These are phyloP conservation scores for Aspergillus oerlinghausenensis DNA, from an alignment of 2,329 filamentous ascomycete genomes.

Conservation along the genomic window DNA sequence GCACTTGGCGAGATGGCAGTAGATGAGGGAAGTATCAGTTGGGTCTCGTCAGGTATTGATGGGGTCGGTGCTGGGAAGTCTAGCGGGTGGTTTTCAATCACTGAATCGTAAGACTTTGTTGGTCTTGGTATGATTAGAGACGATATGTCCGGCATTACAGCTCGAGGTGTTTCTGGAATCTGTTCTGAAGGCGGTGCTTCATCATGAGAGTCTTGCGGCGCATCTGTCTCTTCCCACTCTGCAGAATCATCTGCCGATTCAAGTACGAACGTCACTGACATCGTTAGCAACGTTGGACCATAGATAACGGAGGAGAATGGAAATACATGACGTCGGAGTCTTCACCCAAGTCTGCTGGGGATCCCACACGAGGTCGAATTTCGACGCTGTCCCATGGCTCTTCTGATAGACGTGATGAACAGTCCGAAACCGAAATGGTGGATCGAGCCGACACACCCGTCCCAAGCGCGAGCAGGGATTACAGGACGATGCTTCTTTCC, in stretches of 20 bases:
- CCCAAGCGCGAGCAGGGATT: conserved; percentile 26
- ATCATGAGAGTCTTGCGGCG: not conserved
- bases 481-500: conserved; percentile 24
- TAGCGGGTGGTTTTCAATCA: not conserved
- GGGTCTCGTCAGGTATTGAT: conserved; percentile 5
- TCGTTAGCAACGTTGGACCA: not conserved
- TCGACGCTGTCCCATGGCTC: conserved; percentile 19
- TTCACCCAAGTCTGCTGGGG: conserved; percentile 29
- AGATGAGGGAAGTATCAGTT: conserved; percentile 1
- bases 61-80: not conserved
- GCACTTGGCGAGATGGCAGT: conserved; percentile 11
- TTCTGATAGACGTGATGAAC: conserved; percentile 34
- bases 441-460: conserved; percentile 27
- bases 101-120: not conserved
- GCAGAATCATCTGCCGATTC: conserved; percentile 17
- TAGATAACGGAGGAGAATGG: not conserved
- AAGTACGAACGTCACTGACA: conserved; percentile 25
- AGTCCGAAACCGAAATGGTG: conserved; percentile 30
- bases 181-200: not conserved
- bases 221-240: conserved; percentile 2
- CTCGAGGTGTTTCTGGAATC: not conserved
- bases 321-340: conserved; percentile 17
- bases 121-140: not conserved
- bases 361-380: conserved; percentile 29
- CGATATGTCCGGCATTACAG: not conserved